Evolutionary conservation across 2,329 filamentous ascomycete species (phyloP).

Genomic region (Samsoniella hepiali): DNA sequence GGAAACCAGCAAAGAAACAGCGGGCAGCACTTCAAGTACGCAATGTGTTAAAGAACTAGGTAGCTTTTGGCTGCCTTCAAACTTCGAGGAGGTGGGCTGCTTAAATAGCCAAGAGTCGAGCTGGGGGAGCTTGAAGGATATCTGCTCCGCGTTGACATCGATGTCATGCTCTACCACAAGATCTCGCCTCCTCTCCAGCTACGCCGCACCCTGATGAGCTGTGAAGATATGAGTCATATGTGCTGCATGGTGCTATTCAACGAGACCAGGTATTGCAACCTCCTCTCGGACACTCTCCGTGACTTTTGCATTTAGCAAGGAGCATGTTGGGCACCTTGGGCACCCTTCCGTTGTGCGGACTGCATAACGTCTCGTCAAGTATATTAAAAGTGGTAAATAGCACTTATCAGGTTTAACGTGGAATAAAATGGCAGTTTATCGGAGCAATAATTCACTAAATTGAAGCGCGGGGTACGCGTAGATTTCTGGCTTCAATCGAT

Average conservation of each 20-base stretch:
- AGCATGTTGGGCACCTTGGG: not conserved
- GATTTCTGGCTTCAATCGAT: not conserved
- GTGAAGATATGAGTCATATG: not conserved
- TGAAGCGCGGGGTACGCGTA: not conserved
- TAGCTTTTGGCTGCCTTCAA: not conserved
- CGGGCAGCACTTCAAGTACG: not conserved
- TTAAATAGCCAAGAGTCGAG: not conserved
- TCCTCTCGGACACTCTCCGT: not conserved
- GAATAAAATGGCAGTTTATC: too few species aligned
- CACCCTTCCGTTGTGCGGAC: not conserved
- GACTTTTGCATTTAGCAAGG: not conserved
- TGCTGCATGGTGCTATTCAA: not conserved
- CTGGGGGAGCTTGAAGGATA: not conserved
- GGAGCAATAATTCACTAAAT: too few species aligned
- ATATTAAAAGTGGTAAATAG: not conserved
- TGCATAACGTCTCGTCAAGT: not conserved
- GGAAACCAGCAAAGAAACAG: not conserved
- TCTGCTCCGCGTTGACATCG: not conserved
- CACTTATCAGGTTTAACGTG: not conserved
- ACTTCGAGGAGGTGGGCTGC: not conserved
- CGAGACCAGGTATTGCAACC: not conserved
- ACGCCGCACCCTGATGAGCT: not conserved
- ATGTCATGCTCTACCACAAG: not conserved
- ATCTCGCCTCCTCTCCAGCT: not conserved
- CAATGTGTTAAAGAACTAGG: not conserved